These are phyloP conservation scores for Fomes fomentarius DNA, from an alignment of 1,284 basidiomycete species.

Conservation along the genomic window DNA sequence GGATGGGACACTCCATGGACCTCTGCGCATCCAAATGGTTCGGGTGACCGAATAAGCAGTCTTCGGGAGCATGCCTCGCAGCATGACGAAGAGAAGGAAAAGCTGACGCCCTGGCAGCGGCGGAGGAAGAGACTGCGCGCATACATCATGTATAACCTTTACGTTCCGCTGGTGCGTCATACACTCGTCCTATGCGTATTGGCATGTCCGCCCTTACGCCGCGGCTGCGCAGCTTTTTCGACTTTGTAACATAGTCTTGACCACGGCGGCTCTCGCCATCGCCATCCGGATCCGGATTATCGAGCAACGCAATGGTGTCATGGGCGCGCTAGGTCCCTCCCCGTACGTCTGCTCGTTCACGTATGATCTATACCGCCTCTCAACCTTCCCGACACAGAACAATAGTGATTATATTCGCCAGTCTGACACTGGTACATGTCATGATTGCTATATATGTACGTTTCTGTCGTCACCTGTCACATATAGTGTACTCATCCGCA, in stretches of 20 bases:
- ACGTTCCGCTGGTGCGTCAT: conserved; percentile 71
- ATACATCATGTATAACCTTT: conserved; percentile 72
- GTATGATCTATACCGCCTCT: conserved; percentile 6
- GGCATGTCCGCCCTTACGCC: no score
- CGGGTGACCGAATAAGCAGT: conserved; percentile 2
- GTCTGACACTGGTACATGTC: conserved; percentile 85
- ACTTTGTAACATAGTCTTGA: conserved; percentile 83
- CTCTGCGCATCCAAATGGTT: conserved; percentile 39
- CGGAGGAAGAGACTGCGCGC: conserved; percentile 58
- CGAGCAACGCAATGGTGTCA: conserved; percentile 54
- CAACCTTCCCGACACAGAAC: conserved; percentile 49
- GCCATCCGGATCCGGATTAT: conserved; percentile 73
- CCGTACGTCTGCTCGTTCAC: conserved; percentile 52
- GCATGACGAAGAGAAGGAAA: conserved; percentile 41
- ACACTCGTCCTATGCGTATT: no score
- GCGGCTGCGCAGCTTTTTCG: conserved; percentile 70
- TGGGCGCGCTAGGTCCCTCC: conserved; percentile 80
- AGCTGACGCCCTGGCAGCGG: conserved; percentile 43
- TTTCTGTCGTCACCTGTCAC: conserved; percentile 10
- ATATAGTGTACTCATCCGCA: conserved; percentile 8
- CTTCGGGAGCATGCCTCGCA: conserved; percentile 33
- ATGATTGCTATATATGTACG: conserved; percentile 82
- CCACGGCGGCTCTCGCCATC: conserved; percentile 77
- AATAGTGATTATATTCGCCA: conserved; percentile 86
- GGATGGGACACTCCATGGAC: conserved; percentile 75